Evolutionary conservation across 1,139 yeast species (phyloP).

Genomic region (Lodderomyces parapsilosis): DNA sequence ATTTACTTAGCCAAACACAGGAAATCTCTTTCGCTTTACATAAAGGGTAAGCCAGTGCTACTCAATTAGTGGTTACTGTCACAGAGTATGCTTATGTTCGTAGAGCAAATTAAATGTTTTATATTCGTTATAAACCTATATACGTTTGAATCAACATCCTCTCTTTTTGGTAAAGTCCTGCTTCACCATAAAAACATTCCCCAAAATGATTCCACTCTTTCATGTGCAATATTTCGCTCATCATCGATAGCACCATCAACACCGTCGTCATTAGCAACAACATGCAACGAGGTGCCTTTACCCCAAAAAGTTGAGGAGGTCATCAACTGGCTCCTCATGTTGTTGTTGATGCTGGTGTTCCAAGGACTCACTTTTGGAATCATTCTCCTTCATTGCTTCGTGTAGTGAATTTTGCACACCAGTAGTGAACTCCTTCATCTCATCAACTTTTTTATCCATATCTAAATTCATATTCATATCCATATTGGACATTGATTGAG

Average conservation of each 20-base stretch:
- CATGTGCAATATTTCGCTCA: conserved; percentile 3
- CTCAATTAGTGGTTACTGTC: background rate
- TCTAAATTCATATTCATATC: background rate
- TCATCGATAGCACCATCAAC: conserved; percentile 2
- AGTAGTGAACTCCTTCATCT: conserved; percentile 6
- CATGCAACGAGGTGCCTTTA: conserved; percentile 7
- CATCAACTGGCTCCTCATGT: conserved; percentile 8
- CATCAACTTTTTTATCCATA: conserved; percentile 7
- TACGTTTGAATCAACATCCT: background rate
- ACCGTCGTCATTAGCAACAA: background rate
- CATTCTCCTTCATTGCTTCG: background rate
- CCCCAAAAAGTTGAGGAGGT: conserved; percentile 15
- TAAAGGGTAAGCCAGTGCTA: background rate
- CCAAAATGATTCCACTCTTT: conserved; percentile 11
- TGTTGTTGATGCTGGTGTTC: too few relatives aligned
- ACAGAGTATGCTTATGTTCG: background rate
- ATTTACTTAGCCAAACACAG: background rate
- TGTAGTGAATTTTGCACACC: background rate
- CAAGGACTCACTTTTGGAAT: conserved; percentile 1
- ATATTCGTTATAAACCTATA: background rate
- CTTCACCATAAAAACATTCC: conserved; percentile 9
- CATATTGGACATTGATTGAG: background rate
- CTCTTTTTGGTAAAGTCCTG: background rate
- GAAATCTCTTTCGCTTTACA: background rate
- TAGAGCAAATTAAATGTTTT: background rate